Evolutionary conservation across 352 stramenopile species (phyloP), one percentile per base, ranked within the genome.

Genomic region (Pythium vanterpoolii): DNA sequence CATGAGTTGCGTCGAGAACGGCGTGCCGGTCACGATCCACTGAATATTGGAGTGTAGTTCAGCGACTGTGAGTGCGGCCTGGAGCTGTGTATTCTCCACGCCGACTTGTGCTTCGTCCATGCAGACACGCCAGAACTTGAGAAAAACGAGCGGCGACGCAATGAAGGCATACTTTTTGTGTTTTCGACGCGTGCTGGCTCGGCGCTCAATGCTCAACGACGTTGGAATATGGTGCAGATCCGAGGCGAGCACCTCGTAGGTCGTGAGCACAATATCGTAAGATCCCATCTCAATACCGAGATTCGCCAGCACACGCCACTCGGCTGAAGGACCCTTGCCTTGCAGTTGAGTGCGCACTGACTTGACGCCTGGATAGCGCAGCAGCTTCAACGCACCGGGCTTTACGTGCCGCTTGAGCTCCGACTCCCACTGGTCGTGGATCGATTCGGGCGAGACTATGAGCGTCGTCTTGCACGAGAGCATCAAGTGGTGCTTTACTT

Each of bases 31-130:
- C 21, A 98, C 83, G 30, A 89, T 80, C 94, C 94, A 98, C 54
- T 83, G 74, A 36, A 86, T 73, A 16, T 78, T 46, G 5, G 74
- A 71, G 2, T 69, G 63, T 4, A 98, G 62, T 38, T 84, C 74
- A 1, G 86, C 64, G 21, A 95, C 83, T 50, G 96, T 97, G 48
- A 90, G 60, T 18, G 93, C 90, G 8, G 88, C 83, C 50, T 85
- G 64, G 6, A 88, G 63, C n/a, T 75, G 72, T 1, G 72, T 74
- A 47, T 85, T 88, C 64, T 98, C 87, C 1, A 98, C 86, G 11
- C 79, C 77, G 13, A 96, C 72, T 68, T 98, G 94, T 2, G 93
- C 93, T 80, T 98, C 94, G 56, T 98, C 93, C 60, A 98, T 90
- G 48, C 79, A 96, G 13, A 98, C 73, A 14, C 93, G 78, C 86